A percentile compares a stretch with the other conserved stretches of the same genome.
Conservation (phyloP, 495 filamentous ascomycete species). For the Tuber melanosporum region DNA sequence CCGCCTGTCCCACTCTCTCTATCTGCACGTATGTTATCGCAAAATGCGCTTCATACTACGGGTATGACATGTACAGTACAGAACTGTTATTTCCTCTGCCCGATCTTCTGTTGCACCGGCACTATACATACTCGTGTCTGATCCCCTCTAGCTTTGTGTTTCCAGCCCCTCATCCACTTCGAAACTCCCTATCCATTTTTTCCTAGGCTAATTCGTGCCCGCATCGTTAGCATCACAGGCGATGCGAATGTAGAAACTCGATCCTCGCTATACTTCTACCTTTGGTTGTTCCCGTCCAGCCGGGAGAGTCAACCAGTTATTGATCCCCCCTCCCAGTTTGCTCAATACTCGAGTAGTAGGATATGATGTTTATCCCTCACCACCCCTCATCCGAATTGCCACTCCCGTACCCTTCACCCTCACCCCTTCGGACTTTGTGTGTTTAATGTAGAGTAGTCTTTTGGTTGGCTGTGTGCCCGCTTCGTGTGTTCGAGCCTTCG, state of each 20-base stretch:
- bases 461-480: slow-evolving; percentile 13
- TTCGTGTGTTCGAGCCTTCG: slow-evolving; percentile 5
- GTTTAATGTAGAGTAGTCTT: slow-evolving; percentile 12
- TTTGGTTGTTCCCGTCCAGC: neutral
- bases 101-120: neutral
- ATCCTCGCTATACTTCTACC: slow-evolving; percentile 23
- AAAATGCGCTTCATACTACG: neutral
- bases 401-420: slow-evolving; percentile 25
- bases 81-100: neutral
- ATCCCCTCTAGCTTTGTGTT: neutral
- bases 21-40: neutral
- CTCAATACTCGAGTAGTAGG: slow-evolving; percentile 10
- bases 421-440: slow-evolving; percentile 17
- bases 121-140: neutral
- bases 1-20: neutral
- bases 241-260: slow-evolving; percentile 35
- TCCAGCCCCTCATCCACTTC: neutral
- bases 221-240: slow-evolving; percentile 11
- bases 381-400: slow-evolving; percentile 17
- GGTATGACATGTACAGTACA: neutral
- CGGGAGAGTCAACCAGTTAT: neutral
- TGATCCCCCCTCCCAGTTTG: slow-evolving; percentile 20
- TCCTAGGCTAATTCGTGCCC: neutral
- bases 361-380: slow-evolving; percentile 17
- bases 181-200: neutral